A percentile compares a stretch with the other conserved stretches of the same genome.
Evolutionary conservation across 2,329 filamentous ascomycete genomes (phyloP).

Genomic region (Ophiostoma quercus): DNA sequence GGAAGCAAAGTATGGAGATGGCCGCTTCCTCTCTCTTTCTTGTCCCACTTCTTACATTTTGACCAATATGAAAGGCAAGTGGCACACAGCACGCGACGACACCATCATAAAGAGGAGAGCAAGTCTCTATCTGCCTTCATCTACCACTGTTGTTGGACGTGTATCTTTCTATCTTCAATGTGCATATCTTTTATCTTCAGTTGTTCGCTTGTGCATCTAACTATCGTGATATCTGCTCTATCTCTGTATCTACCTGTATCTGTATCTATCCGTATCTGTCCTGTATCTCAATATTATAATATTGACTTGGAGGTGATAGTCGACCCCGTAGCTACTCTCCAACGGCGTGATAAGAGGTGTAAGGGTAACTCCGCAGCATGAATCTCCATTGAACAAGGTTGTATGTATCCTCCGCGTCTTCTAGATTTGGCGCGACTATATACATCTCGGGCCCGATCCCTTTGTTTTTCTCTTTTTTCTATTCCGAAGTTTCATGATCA

Average conservation of each 20-base stretch:
- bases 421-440: neutral
- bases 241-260: no score
- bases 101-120: neutral
- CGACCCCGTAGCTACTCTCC: neutral
- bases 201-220: no score
- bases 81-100: neutral
- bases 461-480: neutral
- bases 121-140: neutral
- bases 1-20: slow-evolving; percentile 4
- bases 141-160: neutral
- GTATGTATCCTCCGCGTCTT: neutral
- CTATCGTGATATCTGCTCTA: no score
- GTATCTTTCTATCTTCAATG: neutral
- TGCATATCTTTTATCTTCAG: neutral
- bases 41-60: neutral
- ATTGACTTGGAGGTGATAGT: neutral
- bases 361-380: neutral
- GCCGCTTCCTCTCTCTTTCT: neutral
- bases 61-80: neutral
- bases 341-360: neutral
- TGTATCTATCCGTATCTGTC: neutral
- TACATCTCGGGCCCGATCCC: neutral
- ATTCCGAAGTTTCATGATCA: neutral
- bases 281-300: neutral
- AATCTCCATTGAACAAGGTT: neutral